Base-by-base conservation (phyloP, 129 eudicot genomes). In the Erigeron canadensis region DNA sequence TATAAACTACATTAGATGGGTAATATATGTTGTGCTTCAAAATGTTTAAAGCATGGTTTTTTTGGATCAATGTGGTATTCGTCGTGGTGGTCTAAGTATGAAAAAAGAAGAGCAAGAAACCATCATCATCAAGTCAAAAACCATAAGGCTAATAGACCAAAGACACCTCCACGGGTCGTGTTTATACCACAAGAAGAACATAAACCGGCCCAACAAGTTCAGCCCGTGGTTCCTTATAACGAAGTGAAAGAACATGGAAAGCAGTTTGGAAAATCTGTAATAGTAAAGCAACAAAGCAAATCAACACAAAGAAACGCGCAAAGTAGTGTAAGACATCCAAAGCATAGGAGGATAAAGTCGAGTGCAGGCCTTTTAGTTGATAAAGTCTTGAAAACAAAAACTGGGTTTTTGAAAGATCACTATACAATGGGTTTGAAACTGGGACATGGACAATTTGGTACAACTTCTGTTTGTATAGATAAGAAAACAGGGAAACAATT, bases 1-100 rank as follows among this genome's bases (percentile, higher is more conserved):
- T 46, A 22, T 57, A n/a, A 6, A 18, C 37, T 45, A n/a, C n/a
- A 15, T 28, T 72, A 77, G 42, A 78, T 78, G 81, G 81, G 81
- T 53, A 78, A 71, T 44, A 62, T 42, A 62, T 78, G 81, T 63
- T 77, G 77, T 70, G 53, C 72, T 70, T 70, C 72, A 77, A 62
- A 48, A 46, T 77, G 81, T 58, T 62, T 37, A 5, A 77, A 70
- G 43, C 81, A 77, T 77, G 81, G 82, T 55, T 78, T 78, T 47
- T 78, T 78, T 64, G 44, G 56, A 74, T 63, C 73, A 37, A 17
- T 48, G 15, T 50, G 28, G 61, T 46, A 68, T 48, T 50, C 16
- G 7, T 44, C 40, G 40, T 63, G 23, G 48, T n/a, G 68, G 68
- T 63, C 13, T 63, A 63, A 13, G 39, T 63, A n/a, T 8, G n/a